Evolutionary conservation across 495 filamentous ascomycete genomes (phyloP), one percentile per base, ranked within the genome.

Genomic region (Corynascus novoguineensis): DNA sequence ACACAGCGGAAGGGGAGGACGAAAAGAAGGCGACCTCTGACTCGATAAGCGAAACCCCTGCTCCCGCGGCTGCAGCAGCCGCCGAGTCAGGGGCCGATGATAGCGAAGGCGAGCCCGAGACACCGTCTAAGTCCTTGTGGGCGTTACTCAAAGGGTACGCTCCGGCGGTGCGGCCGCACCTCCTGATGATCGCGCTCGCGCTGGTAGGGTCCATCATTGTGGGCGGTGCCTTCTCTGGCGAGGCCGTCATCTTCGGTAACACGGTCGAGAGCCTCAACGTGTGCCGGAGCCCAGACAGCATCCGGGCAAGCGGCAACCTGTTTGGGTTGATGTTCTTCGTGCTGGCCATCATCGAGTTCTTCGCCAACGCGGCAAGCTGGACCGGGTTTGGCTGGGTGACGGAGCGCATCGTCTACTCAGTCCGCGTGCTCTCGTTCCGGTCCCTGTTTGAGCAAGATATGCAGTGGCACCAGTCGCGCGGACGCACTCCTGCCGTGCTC

Each of bases 261-360:
- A 68, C 75, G 6, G 63, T 68, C 17, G 70, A 69, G 3, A 58
- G 60, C 21, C 60, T 75, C 40, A 73, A 69, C 38, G 61, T 70
- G 0, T 70, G 57, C 45, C 68, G 66, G n/a, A 68, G 57, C 17
- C 56, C 59, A 8, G 52, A 57, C 29, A 59, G 68, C 35, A 61
- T 92, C 29, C 81, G 84, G 28, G 74, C 79, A 5, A 80, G 85
- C 52, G 83, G 82, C 37, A 80, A 89, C 64, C 95, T 96, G 69
- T 97, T 91, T 87, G 83, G 83, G 25, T 67, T 83, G 47, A 95
- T 97, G 89, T 96, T 92, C 69, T 81, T 97, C 22, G 87, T 96
- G 76, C 81, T 96, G 24, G 92, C 87, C 11, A 69, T 95, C 47
- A 78, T 83, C 32, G 83, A 88, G 63, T 81, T 95, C 55, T 64